Evolutionary conservation across 2,329 filamentous ascomycete species (phyloP), one percentile per base, ranked within the genome.

Genomic region (Fusarium bactridioides): DNA sequence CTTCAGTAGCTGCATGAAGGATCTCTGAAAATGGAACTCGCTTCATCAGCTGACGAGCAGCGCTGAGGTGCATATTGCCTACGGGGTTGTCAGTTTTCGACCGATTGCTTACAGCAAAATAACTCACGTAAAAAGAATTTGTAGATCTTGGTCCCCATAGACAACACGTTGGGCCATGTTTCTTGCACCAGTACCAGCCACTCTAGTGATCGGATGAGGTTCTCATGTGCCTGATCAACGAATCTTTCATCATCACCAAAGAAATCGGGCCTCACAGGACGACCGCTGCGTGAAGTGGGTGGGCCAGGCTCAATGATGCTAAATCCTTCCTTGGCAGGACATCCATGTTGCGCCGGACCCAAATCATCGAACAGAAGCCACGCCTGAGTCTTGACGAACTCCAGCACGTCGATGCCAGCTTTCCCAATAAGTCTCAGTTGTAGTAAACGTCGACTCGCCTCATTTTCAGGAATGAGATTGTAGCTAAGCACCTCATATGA

Each of bases 111-210:
- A 19, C n/a, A 18, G 4, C 23, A 25, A 4, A 37, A 37, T 2
- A 40, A 88, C 94, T 86, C 89, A 97, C 94, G 88, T 51, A 97
- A 86, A 78, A 98, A 94, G 68, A 91, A 91, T 78, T 93, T 93
- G 83, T 97, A 94, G n/a, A 95, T 88, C 75, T 90, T 87, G 35
- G 89, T 88, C 45, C 94, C 90, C 62, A 90, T 86, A 23, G 84
- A 82, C 76, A 95, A 93, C 27, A 93, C 90, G 64, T 91, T 86
- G 21, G 87, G 84, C 91, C 92, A 95, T 61, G 93, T 87, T 18
- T 89, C 91, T 55, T 92, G 89, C 13, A 95, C 88, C 62, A 93
- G 87, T 64, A 93, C 84, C 79, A 95, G 91, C 95, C 95, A 98
- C 78, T 97, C 93, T 66, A 98, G 83, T 41, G 93, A 91, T 63